These are phyloP conservation scores for Bacidia rubella DNA, from an alignment of 495 filamentous ascomycete genomes.

Conservation along the genomic window DNA sequence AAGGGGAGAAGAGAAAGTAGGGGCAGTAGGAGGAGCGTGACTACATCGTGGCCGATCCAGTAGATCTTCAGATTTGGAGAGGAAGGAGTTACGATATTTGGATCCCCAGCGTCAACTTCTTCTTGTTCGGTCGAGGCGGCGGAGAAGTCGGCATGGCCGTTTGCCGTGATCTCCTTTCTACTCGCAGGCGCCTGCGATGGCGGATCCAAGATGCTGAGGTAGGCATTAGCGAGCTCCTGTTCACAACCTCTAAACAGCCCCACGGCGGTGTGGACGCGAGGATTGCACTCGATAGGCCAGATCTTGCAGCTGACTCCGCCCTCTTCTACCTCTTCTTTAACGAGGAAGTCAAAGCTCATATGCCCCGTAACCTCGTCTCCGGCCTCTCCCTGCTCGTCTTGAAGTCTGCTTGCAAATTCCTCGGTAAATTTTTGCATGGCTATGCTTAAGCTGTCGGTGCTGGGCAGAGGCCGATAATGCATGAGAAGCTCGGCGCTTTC, in stretches of 20 bases:
- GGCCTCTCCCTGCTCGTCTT: slow-evolving; percentile 7
- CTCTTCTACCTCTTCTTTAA: slow-evolving; percentile 33
- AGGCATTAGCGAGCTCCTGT: slow-evolving; percentile 25
- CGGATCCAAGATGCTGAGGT: slow-evolving; percentile 26
- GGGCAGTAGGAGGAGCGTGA: slow-evolving; percentile 34
- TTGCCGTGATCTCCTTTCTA: background rate
- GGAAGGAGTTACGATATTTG: background rate
- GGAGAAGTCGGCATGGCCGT: slow-evolving; percentile 4
- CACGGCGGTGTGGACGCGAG: slow-evolving; percentile 46
- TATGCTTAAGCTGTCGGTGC: slow-evolving; percentile 37
- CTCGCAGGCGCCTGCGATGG: background rate
- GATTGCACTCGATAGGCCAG: slow-evolving; percentile 51
- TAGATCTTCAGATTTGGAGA: slow-evolving; percentile 24
- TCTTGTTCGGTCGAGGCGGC: background rate
- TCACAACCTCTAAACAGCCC: slow-evolving; percentile 31
- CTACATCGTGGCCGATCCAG: slow-evolving; percentile 46
- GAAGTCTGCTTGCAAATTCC: slow-evolving; percentile 31
- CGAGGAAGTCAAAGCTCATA: slow-evolving; percentile 51
- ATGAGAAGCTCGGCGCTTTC: slow-evolving; percentile 42
- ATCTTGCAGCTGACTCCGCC: slow-evolving; percentile 22
- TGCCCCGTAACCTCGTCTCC: slow-evolving; percentile 50
- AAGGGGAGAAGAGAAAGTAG: slow-evolving; percentile 20
- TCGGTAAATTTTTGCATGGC: slow-evolving; percentile 49
- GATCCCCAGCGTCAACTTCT: background rate
- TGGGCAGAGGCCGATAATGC: slow-evolving; percentile 45